Evolutionary conservation across 228 moss, liverwort and hornwort genomes (phyloP).

Genomic region (Sphagnum magellanicum): DNA sequence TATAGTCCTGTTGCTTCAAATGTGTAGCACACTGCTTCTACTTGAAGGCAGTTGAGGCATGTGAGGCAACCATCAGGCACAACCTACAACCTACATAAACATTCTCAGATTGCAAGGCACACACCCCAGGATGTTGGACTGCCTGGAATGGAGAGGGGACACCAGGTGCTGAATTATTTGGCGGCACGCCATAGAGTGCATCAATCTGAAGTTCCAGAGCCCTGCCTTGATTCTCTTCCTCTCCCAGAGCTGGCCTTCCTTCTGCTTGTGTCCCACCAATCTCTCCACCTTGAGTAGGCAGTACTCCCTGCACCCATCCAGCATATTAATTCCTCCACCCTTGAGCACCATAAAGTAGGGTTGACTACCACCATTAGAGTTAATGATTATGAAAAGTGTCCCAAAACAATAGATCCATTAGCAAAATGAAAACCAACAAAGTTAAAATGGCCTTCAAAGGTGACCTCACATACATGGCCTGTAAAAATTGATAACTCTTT

Average conservation of each 20-base stretch:
- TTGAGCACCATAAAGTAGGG: not conserved
- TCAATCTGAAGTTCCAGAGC: conserved; percentile 93
- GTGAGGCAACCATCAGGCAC: not conserved
- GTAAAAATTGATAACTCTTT: too few species aligned
- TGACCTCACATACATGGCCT: too few species aligned
- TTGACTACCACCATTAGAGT: too few species aligned
- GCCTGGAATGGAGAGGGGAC: conserved; percentile 46
- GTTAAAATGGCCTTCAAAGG: too few species aligned
- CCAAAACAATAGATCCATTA: too few species aligned
- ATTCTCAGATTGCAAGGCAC: not conserved
- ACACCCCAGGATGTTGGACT: conserved; percentile 73
- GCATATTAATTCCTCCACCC: too few species aligned
- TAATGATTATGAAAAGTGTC: too few species aligned
- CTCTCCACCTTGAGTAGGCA: conserved; percentile 45
- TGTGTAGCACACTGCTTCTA: not conserved
- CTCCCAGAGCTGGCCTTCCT: conserved; percentile 34
- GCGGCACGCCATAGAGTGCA: conserved; percentile 75
- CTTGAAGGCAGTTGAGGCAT: not conserved
- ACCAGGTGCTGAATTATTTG: conserved; percentile 26
- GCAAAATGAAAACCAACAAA: too few species aligned
- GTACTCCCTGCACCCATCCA: conserved; percentile 43
- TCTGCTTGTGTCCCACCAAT: conserved; percentile 32
- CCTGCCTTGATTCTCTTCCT: conserved; percentile 45
- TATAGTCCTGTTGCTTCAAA: conserved; percentile 15
- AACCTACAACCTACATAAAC: too few species aligned